Base-by-base conservation (phyloP, 768 basidiomycete species). In the Gelatoporia subvermispora region DNA sequence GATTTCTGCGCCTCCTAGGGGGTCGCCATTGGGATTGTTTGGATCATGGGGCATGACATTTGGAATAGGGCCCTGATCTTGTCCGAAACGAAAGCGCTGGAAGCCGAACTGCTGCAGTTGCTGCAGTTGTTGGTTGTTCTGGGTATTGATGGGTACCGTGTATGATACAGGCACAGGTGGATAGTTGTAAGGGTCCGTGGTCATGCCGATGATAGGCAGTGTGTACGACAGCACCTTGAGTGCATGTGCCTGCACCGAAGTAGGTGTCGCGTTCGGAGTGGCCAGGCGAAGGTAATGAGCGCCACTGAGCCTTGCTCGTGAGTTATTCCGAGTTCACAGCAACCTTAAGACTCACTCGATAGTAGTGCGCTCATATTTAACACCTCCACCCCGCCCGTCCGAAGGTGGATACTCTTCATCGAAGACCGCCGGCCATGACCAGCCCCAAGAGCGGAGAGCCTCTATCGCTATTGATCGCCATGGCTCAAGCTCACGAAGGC, bases 171-270 rank as follows among this genome's bases (percentile, higher is more conserved):
- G 3, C 53, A 39, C 16, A 38, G 11, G 9, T 46, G 47, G 8
- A 20, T 28, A 31, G 35, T 49, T 39, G 40, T 28, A 41, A 15
- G 39, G 53, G 40, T 34, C 51, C 43, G 28, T 46, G 23, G 7
- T 43, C 55, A 53, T 67, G 61, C 56, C 72, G 42, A 78, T 63
- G 34, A 78, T 68, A 31, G 71, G 70, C 64, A 75, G 82, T 28
- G 83, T 83, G 55, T 72, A 70, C 31, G 79, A 74, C 4, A 88
- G 72, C 15, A 87, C 75, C 47, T 77, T 72, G 38, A 88, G 68
- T 3, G 85, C 84, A 59, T 85, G 85, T 11, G 67, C 54, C 60
- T 89, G 87, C 36, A 71, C 59, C n/a, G 76, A 65, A 24, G 79
- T 82, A 2, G 85, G 84, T 40, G 59, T 62, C 25, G 65, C 72